Percentiles rank a stretch among this genome's conserved stretches.
Conservation (phyloP, 495 filamentous ascomycete species). For the Penicillium goetzii region DNA sequence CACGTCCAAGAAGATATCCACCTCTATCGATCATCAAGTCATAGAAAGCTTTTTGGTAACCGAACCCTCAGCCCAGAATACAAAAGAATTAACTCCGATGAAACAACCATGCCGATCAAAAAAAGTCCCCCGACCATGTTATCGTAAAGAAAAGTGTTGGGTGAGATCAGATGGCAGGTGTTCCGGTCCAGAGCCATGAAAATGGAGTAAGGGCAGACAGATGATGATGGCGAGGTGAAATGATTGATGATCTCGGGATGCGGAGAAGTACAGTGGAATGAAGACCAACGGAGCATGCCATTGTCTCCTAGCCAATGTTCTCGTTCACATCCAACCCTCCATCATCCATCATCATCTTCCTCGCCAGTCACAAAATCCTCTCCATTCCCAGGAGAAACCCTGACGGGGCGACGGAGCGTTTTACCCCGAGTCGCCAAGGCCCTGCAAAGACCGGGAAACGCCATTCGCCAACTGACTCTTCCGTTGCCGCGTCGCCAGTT, state of each 20-base stretch:
- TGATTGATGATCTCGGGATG: constrained; percentile 18
- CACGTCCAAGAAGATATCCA: constrained; percentile 19
- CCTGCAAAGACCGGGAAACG: constrained; percentile 51
- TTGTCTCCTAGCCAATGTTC: constrained; percentile 29
- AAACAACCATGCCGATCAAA: constrained; percentile 28
- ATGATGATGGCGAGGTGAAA: constrained; percentile 10
- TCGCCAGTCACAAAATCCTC: constrained; percentile 51
- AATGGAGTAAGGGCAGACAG: constrained; percentile 19
- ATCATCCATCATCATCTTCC: constrained; percentile 53
- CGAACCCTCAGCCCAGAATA: constrained; percentile 17
- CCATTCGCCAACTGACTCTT: constrained; percentile 43
- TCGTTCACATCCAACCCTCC: constrained; percentile 22
- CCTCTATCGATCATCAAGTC: constrained; percentile 29
- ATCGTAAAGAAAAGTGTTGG: constrained; percentile 8
- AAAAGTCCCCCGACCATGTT: constrained; percentile 14
- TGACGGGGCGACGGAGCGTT: constrained; percentile 30
- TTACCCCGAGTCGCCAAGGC: constrained; percentile 41
- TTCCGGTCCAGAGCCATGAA: constrained; percentile 19
- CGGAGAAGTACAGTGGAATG: constrained; percentile 21
- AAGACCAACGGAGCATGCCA: constrained; percentile 41
- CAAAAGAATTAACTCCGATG: constrained; percentile 26
- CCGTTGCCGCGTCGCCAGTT: constrained; percentile 40
- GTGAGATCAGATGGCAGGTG: constrained; percentile 14
- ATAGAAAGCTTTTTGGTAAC: constrained; percentile 31
- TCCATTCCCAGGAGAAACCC: constrained; percentile 42